Evolutionary conservation across 2,329 filamentous ascomycete species (phyloP), one percentile per base, ranked within the genome.

Genomic region (Xylariaceae sp.): DNA sequence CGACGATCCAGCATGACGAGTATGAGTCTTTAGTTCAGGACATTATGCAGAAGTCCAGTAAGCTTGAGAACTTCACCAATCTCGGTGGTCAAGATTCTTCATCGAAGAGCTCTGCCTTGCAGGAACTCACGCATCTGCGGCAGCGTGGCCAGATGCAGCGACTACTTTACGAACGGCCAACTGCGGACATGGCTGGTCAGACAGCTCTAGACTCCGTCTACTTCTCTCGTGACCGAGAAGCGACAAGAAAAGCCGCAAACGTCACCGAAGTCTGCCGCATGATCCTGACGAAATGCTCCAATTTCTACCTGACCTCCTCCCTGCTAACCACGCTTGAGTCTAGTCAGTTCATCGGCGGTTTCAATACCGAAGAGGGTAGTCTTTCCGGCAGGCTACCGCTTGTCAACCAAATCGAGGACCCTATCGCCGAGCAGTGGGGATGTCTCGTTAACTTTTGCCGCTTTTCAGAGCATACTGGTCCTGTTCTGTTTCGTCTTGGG

Each of bases 1-100:
- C 65, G 1, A 70, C 70, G 0, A 71, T 78, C 7, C 78, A 80
- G 30, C 73, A 75, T 52, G 77, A 79, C 52, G 67, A 67, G 0
- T 72, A 75, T 10, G 65, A 67, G 1, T 57, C 63, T 1, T 48
- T 74, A 0, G 70, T 74, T 2, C 56, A 63, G 7, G 17, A 56
- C 0, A 73, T 79, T 8, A 45, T 71, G 0, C 13, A 30, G 0
- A 72, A 68, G 13, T 78, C 76, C 0, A 63, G 63, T 1, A 61
- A 63, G 0, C 69, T 78, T 0, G 59, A 17, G 0, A 60, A 18
- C 39, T 10, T 54, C 1, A 52, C n/a, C 2, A 6, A n/a, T 13
- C 3, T 17, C 0, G 17, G 15, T 0, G n/a, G 15, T 0, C 13
- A 53, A 5, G 4, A 23, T 5, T 18, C 50, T 0, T 9, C 8